Base-by-base conservation (phyloP, 441 rosid species). In the Pelargonium citronellum region DNA sequence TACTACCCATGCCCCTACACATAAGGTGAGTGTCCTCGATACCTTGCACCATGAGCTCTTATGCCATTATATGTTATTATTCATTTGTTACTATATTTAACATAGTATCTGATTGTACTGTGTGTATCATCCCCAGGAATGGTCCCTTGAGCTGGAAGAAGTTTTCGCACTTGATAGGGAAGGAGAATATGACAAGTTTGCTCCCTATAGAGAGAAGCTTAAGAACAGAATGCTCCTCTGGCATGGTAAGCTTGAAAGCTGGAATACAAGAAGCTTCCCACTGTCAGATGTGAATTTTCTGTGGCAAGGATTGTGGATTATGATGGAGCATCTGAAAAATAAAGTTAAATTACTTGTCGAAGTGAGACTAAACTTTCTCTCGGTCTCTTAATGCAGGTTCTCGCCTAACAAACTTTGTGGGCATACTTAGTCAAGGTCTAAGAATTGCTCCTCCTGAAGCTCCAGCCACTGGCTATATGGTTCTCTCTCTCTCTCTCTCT, bases 391-490 rank as follows among this genome's bases (percentile, higher is more conserved):
- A 57, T 79, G 64, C 87, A 95, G 98, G 97, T 81, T 95, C 99
- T 76, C 87, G 95, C 70, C 83, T 95, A 73, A 88, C 98, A 12
- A 92, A 95, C 83, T 95, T 88, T 80, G 96, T 95, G 39, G 99
- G 99, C 73, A 95, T 95, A 81, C 90, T 95, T 75, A 92, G 89
- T 83, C 97, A 92, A 86, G 99, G 97, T 47, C 87, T 95, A 69
- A 86, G 99, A 85, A 92, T 95, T 77, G 99, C 97, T 65, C 99
- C 97, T 71, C 97, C 97, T 10, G 99, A 95, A 88, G 98, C 97
- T 79, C 98, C 99, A 47, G 91, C 96, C 58, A 91, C 99, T 71
- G 97, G 99, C 67, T 95, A 92, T 83, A 95, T 95, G 98, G 98
- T 95, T 76, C 77, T 83, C 75, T 75, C 74, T 70, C 79, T 74